Evolutionary conservation across 768 basidiomycete genomes (phyloP).

Genomic region (Mycena latifolia): DNA sequence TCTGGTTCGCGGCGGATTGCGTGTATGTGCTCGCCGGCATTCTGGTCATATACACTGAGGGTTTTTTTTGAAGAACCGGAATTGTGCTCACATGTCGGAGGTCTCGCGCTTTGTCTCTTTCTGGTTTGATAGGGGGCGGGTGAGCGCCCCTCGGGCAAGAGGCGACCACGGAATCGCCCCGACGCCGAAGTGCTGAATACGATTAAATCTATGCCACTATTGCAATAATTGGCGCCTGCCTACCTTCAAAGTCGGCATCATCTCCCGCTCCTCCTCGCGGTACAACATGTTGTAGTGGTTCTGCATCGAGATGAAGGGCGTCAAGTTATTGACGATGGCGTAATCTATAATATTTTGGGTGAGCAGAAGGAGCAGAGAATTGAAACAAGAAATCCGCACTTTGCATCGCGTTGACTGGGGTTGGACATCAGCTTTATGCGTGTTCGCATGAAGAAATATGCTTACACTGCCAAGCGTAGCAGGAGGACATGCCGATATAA

Average conservation of each 20-base stretch:
- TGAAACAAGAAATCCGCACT: conserved; percentile 46
- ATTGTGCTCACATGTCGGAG: conserved; percentile 47
- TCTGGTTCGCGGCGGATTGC: conserved; percentile 30
- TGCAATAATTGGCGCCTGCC: background rate
- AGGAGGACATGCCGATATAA: conserved; percentile 72
- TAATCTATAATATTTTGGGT: conserved; percentile 65
- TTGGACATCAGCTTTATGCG: too few species aligned
- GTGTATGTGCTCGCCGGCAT: too few species aligned
- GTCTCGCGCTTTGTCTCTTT: conserved; percentile 50
- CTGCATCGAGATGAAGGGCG: conserved; percentile 78
- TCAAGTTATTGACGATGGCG: conserved; percentile 67
- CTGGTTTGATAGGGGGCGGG: conserved; percentile 49
- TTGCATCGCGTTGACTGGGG: conserved; percentile 66
- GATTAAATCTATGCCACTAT: background rate
- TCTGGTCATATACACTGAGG: too few species aligned
- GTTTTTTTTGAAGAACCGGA: too few species aligned
- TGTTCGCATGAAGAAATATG: too few species aligned
- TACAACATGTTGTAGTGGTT: conserved; percentile 74
- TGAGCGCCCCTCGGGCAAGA: too few species aligned
- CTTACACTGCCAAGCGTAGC: conserved; percentile 70
- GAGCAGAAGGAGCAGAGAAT: background rate
- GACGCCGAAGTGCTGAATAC: conserved; percentile 59
- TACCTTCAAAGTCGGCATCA: conserved; percentile 71
- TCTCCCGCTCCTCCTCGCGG: conserved; percentile 74
- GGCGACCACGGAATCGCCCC: conserved; percentile 73